phyloP scores from a whole-genome alignment of 208 protist genomes.

The Trypanosomatidae sp. region DNA sequence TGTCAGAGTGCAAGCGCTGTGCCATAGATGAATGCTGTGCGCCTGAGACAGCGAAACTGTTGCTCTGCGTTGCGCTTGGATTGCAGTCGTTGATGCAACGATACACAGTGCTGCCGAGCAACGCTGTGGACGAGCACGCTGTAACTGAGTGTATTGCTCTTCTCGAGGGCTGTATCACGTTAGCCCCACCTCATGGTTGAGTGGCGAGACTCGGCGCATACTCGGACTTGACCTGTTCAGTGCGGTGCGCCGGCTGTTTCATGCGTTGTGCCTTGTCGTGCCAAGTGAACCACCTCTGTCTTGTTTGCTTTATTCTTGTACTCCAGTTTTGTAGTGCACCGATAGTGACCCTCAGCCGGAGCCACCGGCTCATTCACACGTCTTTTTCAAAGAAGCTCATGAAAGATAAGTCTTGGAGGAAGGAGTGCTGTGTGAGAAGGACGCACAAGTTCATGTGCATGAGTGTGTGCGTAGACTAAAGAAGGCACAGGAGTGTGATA shows the following conservation, averaged over 20 bases:
- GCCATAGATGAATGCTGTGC: constrained; percentile 8
- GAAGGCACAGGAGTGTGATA: not conserved
- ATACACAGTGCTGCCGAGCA: constrained; percentile 39
- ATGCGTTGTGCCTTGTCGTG: not conserved
- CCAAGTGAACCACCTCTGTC: not conserved
- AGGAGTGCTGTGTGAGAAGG: not conserved
- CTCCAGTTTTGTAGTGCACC: not conserved
- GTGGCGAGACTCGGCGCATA: no score
- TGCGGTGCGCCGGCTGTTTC: not conserved
- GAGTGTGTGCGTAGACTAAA: not conserved
- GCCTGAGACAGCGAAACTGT: constrained; percentile 3
- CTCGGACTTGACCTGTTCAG: not conserved
- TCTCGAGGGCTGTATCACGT: constrained; percentile 7
- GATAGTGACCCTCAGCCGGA: not conserved
- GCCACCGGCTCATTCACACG: not conserved
- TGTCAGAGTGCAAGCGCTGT: constrained; percentile 18
- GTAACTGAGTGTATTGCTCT: constrained; percentile 11
- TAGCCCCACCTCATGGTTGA: not conserved
- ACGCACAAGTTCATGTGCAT: no score
- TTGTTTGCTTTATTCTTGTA: not conserved
- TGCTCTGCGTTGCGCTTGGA: constrained; percentile 27
- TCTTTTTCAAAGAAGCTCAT: not conserved
- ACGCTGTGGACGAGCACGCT: constrained; percentile 19
- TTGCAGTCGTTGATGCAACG: constrained; percentile 38
- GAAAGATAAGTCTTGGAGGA: not conserved